These are phyloP conservation scores for Ogataea populi-albae DNA, from an alignment of 805 yeast species.

Conservation along the genomic window DNA sequence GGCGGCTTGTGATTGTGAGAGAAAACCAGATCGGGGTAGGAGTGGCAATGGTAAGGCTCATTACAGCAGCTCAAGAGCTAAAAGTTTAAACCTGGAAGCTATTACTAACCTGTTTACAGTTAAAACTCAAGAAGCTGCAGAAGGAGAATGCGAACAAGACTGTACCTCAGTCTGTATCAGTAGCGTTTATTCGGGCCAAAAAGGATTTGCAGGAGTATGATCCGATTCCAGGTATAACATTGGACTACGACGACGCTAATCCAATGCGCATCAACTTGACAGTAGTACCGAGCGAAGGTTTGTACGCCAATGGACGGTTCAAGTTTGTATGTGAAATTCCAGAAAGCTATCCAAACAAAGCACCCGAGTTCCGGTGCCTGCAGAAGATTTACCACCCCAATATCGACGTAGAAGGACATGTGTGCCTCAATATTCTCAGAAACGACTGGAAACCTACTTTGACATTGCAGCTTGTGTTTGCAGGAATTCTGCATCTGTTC, in stretches of 20 bases:
- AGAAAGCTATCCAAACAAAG: slow-evolving; percentile 83
- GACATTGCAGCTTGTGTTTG: slow-evolving; percentile 72
- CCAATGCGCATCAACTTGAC: slow-evolving; percentile 59
- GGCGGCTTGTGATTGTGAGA: background rate
- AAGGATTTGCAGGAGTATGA: slow-evolving; percentile 68
- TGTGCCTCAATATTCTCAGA: slow-evolving; percentile 84
- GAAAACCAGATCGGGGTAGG: too few relatives aligned
- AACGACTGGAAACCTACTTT: slow-evolving; percentile 97
- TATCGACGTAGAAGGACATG: slow-evolving; percentile 85
- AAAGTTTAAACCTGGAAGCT: slow-evolving; percentile 1
- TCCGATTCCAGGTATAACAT: slow-evolving; percentile 56
- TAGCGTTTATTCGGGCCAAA: slow-evolving; percentile 75
- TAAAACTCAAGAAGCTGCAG: slow-evolving; percentile 32
- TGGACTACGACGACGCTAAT: slow-evolving; percentile 46
- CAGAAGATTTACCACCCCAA: slow-evolving; percentile 89
- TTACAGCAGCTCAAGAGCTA: background rate
- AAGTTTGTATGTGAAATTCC: slow-evolving; percentile 62
- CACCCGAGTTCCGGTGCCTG: slow-evolving; percentile 77
- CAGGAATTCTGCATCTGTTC: slow-evolving; percentile 82
- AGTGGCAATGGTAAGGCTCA: slow-evolving; percentile 13
- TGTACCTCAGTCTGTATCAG: slow-evolving; percentile 22
- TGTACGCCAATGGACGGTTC: slow-evolving; percentile 67
- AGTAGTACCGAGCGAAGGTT: slow-evolving; percentile 69
- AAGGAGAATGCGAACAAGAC: slow-evolving; percentile 21
- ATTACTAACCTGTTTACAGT: slow-evolving; percentile 17